Evolutionary conservation across 805 yeast genomes (phyloP), one percentile per base, ranked within the genome.

Genomic region (Yamadazyma ubonensis): DNA sequence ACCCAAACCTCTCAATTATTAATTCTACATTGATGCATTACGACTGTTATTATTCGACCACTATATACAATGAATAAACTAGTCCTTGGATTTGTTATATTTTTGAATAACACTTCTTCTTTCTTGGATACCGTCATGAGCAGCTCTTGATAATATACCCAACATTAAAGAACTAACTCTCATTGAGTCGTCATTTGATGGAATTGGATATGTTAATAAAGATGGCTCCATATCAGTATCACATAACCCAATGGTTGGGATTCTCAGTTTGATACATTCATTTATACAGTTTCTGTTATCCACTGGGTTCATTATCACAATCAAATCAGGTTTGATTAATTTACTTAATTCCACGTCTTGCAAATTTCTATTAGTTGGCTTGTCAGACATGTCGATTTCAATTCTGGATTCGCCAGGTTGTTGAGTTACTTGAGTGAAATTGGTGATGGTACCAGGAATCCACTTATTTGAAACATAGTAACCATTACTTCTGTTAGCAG

Each of bases 391-490:
- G 60, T 88, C 88, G 35, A 90, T 79, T 66, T 87, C 95, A 5
- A 60, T 48, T 36, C 54, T 58, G 23, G 50, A 53, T 17, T 55
- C 55, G n/a, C 62, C 65, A 20, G 45, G 53, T 43, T 75, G 77
- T 53, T 85, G 77, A 30, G 78, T 80, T 16, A 84, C 80, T 56
- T 79, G 85, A 21, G 81, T 70, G 40, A 87, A 79, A 65, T 93
- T 93, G 32, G 98, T 88, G 50, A 93, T 73, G 17, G 95, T 85
- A 49, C 99, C 99, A 2, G 97, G 96, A 44, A 86, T 78, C 99
- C 99, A 93, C 57, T 89, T 79, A 33, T 79, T 75, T 16, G 84
- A 72, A 15, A 93, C 90, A 56, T 83, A 89, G 63, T 79, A 88
- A 11, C 95, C 96, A 42, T 78, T 73, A 40, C 81, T 70, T 50